Evolutionary conservation across 2,329 filamentous ascomycete species (phyloP), one percentile per base, ranked within the genome.

Genomic region (Atkinsonella texensis): DNA sequence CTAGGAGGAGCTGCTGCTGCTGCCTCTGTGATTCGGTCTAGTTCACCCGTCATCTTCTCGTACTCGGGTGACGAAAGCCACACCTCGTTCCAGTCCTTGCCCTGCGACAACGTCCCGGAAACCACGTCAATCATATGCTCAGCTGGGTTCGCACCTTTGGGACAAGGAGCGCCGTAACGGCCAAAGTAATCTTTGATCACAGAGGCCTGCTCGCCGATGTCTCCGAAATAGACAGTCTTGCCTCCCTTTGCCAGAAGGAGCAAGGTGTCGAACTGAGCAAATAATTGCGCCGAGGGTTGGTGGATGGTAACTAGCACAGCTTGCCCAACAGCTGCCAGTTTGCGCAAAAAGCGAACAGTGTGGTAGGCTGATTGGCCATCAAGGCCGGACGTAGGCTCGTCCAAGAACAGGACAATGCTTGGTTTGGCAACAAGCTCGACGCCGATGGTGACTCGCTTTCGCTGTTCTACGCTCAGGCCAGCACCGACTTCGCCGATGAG

Each of bases 91-190:
- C 82, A 87, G 61, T 87, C 76, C 43, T 56, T 71, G 59, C 59
- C 66, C 50, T 67, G 70, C 0, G 71, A 74, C 1, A 75, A 60
- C 38, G 66, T 62, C 0, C 77, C 77, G 1, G 77, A 76, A 13
- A 76, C 73, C 17, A 76, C 73, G 48, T 78, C 74, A 49, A 89
- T 78, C 81, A 89, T 88, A 71, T 83, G 86, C 63, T 89, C 85
- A 0, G 85, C 85, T 1, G 84, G 84, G 58, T 89, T 89, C 17
- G 78, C 79, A 0, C 80, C 76, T 0, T 70, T 56, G 0, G 77
- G 75, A 55, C 84, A 85, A 1, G 76, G 73, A 0, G 79, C 81
- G 5, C 84, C 85, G 53, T 86, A 76, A 18, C 71, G 69, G 42
- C 78, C 78, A 60, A 93, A 90, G 65, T 86, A 86, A 23, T 69